Base-by-base conservation (phyloP, 2,329 filamentous ascomycete species). In the Mycocentrospora acerina region DNA sequence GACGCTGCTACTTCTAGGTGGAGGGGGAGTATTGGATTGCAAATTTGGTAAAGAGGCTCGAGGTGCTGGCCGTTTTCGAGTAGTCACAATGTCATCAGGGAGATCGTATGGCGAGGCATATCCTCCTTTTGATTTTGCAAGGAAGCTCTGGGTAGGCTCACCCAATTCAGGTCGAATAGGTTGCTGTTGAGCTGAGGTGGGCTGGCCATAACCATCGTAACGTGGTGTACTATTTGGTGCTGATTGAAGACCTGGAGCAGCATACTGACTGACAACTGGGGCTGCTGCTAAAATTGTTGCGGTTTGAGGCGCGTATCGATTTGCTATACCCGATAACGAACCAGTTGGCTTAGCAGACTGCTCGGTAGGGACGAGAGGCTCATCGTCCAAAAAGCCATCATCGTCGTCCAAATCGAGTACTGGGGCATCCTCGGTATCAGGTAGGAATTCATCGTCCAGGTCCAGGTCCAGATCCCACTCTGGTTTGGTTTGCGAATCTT, bases 21-120 rank as follows among this genome's bases (percentile, higher is more conserved):
- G 79, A 10, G 81, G 80, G 24, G 76, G 71, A 11, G 76, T 74
- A 26, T 71, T 60, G 5, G 71, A 62, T 22, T 75, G 69, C 28
- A 40, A 27, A 34, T 54, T 46, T 33, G 67, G 53, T n/a, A 60
- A 36, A 8, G 55, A 39, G 17, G 55, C 38, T 34, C 64, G 54
- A 37, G 55, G 55, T 17, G 59, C 55, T 26, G 61, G 53, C 40
- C 72, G 86, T 84, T 64, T 82, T 76, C 57, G 85, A 17, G 76
- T 82, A 53, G 85, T 86, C 18, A 86, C 79, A 19, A 98, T 79
- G 37, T 96, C 91, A 69, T 93, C 88, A 4, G 93, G 93, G 14
- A 98, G 75, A 69, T 98, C 94, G 57, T 96, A 98, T 0, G 93
- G 93, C 14, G 91, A 97, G 32, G 85, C 79, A 64, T 98, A 98